Conservation (phyloP, 345 rosid genomes). For the Eucalyptus pauciflora region DNA sequence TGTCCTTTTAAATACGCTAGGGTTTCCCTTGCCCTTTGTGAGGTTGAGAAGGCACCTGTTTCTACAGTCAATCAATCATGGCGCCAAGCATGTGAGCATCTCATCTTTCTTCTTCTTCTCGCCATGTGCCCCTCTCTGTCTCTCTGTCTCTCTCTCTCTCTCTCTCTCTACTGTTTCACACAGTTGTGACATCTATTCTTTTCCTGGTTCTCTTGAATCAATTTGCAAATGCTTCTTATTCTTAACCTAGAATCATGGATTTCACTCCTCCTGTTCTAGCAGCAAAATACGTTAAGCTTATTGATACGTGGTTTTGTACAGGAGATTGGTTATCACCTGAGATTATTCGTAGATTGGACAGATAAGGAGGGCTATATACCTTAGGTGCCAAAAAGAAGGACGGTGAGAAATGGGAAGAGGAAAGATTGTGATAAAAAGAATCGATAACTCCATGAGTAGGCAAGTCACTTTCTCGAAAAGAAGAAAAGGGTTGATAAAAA, state of each 20-base stretch:
- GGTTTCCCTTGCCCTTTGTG: not conserved
- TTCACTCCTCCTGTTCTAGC: not conserved
- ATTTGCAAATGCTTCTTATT: not conserved
- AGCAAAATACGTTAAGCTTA: not conserved
- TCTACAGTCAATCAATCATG: not conserved
- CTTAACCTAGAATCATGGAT: not conserved
- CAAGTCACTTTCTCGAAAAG: constrained; percentile 3
- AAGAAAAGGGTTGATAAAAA: not conserved
- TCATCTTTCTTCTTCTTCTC: not conserved
- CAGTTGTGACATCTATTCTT: not conserved
- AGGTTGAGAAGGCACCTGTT: not conserved
- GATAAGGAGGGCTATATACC: not conserved
- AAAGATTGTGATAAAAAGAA: not conserved
- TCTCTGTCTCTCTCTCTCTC: not conserved
- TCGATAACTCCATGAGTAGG: not conserved
- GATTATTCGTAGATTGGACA: not conserved
- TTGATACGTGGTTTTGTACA: not conserved
- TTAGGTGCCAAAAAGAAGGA: not conserved
- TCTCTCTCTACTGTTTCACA: not conserved
- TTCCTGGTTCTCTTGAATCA: not conserved
- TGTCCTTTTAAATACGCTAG: not conserved
- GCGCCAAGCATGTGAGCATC: not conserved
- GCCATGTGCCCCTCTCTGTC: not conserved
- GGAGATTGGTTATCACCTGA: not conserved
- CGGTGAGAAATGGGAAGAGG: not conserved